These are phyloP conservation scores for Fusarium sp. DNA, from an alignment of 2,329 filamentous ascomycete genomes.

Conservation along the genomic window DNA sequence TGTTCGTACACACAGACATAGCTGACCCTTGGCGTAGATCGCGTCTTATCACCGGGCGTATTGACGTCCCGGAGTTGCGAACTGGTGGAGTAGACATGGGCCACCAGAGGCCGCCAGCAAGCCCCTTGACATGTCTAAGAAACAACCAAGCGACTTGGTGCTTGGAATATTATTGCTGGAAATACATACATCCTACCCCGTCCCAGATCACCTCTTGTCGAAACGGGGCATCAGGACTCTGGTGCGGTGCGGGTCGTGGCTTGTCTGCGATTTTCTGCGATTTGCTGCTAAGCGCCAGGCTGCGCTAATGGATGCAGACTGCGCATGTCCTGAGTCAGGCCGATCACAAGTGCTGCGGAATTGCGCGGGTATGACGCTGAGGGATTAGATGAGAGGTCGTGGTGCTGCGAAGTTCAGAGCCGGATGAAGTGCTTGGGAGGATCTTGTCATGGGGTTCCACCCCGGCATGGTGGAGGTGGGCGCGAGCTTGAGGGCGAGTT, in stretches of 20 bases:
- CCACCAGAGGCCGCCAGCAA: not conserved
- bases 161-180: conserved; percentile 2
- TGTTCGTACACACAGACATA: conserved; percentile 7
- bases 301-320: conserved; percentile 28
- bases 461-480: conserved; percentile 17
- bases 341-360: conserved; percentile 20
- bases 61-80: not conserved
- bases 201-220: not conserved
- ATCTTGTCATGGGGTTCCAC: conserved; percentile 8
- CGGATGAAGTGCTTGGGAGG: conserved; percentile 19
- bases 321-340: conserved; percentile 34
- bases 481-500: conserved; percentile 34
- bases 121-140: not conserved
- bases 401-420: not conserved
- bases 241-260: conserved; percentile 16
- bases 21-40: conserved; percentile 21
- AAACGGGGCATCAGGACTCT: conserved; percentile 4
- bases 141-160: not conserved
- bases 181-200: not conserved
- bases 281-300: conserved; percentile 7
- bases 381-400: conserved; percentile 6
- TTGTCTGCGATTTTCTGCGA: conserved; percentile 9
- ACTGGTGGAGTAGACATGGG: not conserved
- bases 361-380: conserved; percentile 23
- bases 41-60: conserved; percentile 8